A percentile compares a stretch with the other conserved stretches of the same genome.
Conservation (phyloP, 1,284 basidiomycete species). For the Ganoderma multipileum region DNA sequence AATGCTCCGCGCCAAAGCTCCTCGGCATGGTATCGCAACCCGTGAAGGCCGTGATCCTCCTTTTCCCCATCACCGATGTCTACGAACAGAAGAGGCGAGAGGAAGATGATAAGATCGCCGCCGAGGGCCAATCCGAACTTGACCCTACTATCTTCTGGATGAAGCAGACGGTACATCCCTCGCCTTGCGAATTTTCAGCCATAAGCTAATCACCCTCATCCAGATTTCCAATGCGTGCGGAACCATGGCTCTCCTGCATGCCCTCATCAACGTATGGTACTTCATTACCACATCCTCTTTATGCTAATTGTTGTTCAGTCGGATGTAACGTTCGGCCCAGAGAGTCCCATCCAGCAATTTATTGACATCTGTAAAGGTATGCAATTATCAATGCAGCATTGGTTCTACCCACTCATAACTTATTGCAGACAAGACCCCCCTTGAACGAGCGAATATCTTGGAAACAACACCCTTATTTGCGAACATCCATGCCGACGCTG, state of each 20-base stretch:
- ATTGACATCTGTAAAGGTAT: slow-evolving; percentile 67
- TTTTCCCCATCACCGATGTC: slow-evolving; percentile 75
- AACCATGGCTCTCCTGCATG: slow-evolving; percentile 87
- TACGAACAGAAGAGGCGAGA: slow-evolving; percentile 58
- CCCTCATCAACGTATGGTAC: slow-evolving; percentile 69
- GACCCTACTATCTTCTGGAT: slow-evolving; percentile 76
- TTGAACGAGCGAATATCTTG: slow-evolving; percentile 77
- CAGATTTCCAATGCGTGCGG: slow-evolving; percentile 91
- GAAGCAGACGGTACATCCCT: slow-evolving; percentile 73
- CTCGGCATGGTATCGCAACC: slow-evolving; percentile 73
- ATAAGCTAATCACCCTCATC: background rate
- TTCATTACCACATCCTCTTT: slow-evolving; percentile 3
- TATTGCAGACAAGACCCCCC: slow-evolving; percentile 65
- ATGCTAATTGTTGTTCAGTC: slow-evolving; percentile 48
- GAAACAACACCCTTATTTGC: slow-evolving; percentile 80
- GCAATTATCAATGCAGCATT: background rate
- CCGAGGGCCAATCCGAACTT: slow-evolving; percentile 55
- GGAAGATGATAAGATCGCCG: slow-evolving; percentile 62
- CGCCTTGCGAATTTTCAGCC: background rate
- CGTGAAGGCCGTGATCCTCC: slow-evolving; percentile 81
- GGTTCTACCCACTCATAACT: background rate
- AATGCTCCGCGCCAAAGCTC: slow-evolving; percentile 50
- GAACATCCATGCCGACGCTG: slow-evolving; percentile 75
- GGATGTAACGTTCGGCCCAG: slow-evolving; percentile 58
- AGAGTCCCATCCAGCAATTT: slow-evolving; percentile 67